phyloP scores from a whole-genome alignment of 495 filamentous ascomycete genomes.

The Parathielavia appendiculata region DNA sequence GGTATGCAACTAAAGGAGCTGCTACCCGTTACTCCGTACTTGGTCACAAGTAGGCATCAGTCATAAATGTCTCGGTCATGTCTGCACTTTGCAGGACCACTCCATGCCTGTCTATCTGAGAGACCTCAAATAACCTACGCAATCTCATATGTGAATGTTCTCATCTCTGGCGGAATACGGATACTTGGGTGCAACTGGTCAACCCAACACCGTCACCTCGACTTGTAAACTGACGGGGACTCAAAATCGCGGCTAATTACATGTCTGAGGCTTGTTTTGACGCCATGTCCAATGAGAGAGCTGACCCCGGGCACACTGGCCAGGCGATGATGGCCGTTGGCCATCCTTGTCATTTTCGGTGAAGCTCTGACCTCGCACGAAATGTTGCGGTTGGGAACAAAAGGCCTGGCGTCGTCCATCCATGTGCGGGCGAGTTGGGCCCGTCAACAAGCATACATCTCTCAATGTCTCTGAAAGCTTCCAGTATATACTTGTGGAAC shows the following conservation, averaged over 20 bases:
- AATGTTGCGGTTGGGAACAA: neutral
- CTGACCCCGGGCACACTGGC: conserved; percentile 16
- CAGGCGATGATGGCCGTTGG: conserved; percentile 29
- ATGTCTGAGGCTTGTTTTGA: neutral
- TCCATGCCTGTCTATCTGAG: no score
- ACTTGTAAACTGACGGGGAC: neutral
- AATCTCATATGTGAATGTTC: no score
- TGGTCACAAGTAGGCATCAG: neutral
- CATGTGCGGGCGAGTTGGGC: neutral
- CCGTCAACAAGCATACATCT: neutral
- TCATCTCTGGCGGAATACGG: no score
- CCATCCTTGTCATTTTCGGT: conserved; percentile 16
- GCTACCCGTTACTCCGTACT: no score
- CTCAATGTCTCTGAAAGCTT: neutral
- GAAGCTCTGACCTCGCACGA: conserved; percentile 18
- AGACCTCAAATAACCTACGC: no score
- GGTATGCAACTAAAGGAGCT: no score
- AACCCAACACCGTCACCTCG: neutral
- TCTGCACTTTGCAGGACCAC: neutral
- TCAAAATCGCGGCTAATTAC: conserved; percentile 7
- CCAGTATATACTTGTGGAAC: neutral
- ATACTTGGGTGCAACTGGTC: no score
- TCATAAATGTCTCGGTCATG: neutral
- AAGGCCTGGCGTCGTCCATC: neutral
- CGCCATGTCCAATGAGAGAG: conserved; percentile 5